Evolutionary conservation across 2,329 filamentous ascomycete species (phyloP).

Genomic region (Aurifilum marmelostoma): DNA sequence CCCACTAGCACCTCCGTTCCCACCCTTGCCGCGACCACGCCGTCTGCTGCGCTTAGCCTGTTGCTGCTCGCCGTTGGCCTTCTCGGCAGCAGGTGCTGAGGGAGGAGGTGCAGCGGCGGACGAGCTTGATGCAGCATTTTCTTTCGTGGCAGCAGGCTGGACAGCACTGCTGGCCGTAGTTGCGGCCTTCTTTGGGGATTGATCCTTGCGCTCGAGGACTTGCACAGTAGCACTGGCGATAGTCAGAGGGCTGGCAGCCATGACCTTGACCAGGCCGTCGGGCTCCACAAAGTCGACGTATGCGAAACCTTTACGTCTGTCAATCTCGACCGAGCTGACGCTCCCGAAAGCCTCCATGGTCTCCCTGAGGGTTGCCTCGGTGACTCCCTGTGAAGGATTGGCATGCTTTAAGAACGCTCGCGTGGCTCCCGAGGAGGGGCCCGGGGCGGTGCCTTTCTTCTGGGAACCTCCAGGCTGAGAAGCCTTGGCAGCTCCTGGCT

Average conservation of each 20-base stretch:
- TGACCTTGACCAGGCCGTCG: constrained; percentile 73
- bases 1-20: constrained; percentile 20
- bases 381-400: constrained; percentile 90
- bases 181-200: constrained; percentile 39
- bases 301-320: constrained; percentile 92
- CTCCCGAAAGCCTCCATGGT: constrained; percentile 75
- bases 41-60: constrained; percentile 28
- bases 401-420: constrained; percentile 81
- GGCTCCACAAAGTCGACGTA: constrained; percentile 86
- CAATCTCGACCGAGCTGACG: constrained; percentile 83
- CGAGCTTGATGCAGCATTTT: constrained; percentile 5
- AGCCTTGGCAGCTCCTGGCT: constrained; percentile 31
- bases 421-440: constrained; percentile 48
- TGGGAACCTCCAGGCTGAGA: constrained; percentile 27
- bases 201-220: constrained; percentile 79
- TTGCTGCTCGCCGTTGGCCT: constrained; percentile 24
- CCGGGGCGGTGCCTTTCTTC: constrained; percentile 38
- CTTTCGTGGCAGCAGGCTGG: constrained; percentile 11
- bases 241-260: constrained; percentile 77
- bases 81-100: constrained; percentile 23
- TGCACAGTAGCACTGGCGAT: constrained; percentile 87
- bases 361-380: constrained; percentile 75
- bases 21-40: constrained; percentile 28
- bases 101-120: constrained; percentile 8
- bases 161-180: constrained; percentile 14